These are phyloP conservation scores for Serendipita vermifera DNA, from an alignment of 768 basidiomycete genomes.

Conservation along the genomic window DNA sequence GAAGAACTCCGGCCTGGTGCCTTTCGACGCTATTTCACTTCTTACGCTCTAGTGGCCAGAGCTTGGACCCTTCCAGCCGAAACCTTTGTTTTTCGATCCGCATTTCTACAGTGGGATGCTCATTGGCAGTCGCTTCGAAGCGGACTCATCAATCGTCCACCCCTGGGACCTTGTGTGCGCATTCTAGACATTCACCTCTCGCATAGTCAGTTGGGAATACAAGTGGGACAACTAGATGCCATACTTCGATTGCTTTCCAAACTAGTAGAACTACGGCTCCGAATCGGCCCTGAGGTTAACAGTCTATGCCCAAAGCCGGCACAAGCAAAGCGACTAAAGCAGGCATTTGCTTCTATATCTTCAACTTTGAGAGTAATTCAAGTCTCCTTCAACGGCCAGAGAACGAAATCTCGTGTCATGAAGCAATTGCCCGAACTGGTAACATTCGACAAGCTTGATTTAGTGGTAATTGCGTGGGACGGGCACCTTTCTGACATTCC, in stretches of 20 bases:
- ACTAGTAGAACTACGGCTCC: not conserved
- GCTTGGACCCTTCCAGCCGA: not conserved
- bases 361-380: not conserved
- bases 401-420: not conserved
- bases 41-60: not conserved
- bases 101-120: not conserved
- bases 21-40: not conserved
- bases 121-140: not conserved
- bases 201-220: not conserved
- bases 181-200: not conserved
- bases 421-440: not conserved
- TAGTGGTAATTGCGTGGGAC: not conserved
- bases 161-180: not conserved
- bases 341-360: not conserved
- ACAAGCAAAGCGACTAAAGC: not conserved
- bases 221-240: not conserved
- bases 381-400: not conserved
- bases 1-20: not conserved
- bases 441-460: not conserved
- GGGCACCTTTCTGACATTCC: too few relatives aligned
- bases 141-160: not conserved
- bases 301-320: not conserved
- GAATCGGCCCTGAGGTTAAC: conserved; percentile 6
- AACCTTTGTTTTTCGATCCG: not conserved
- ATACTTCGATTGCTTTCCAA: not conserved